Percentiles rank a stretch among this genome's conserved stretches.
phyloP scores from a whole-genome alignment of 2,329 filamentous ascomycete genomes.

The Ophioceras dolichostomum region DNA sequence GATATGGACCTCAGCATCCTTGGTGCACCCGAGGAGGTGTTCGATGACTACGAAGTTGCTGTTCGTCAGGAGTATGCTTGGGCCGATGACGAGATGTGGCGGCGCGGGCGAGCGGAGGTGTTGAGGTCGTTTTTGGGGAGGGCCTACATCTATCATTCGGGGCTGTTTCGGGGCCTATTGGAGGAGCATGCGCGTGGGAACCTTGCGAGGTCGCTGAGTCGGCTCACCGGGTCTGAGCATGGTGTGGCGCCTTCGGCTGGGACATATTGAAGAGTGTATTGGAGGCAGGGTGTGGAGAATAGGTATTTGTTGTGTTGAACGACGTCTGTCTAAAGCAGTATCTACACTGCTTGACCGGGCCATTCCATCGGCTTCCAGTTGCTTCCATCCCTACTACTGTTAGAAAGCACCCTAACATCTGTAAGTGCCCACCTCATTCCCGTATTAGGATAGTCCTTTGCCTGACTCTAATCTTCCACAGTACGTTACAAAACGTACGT shows the following conservation, averaged over 20 bases:
- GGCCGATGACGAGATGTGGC: slow-evolving; percentile 6
- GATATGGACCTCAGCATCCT: slow-evolving; percentile 9
- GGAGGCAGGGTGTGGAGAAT: background rate
- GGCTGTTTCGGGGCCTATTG: slow-evolving; percentile 1
- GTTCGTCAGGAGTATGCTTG: slow-evolving; percentile 12
- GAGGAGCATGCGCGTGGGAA: background rate
- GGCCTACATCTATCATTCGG: slow-evolving; percentile 4
- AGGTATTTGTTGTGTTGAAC: no score
- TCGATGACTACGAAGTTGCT: slow-evolving; percentile 18
- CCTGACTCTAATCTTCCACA: no score
- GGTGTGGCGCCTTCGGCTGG: background rate
- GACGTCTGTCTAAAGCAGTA: no score
- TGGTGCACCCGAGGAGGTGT: slow-evolving; percentile 6
- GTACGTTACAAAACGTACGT: no score
- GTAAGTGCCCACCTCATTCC: no score
- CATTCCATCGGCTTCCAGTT: no score
- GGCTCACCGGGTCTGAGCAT: background rate
- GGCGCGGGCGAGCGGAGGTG: slow-evolving; percentile 5
- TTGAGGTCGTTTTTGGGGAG: slow-evolving; percentile 5
- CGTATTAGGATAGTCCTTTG: no score
- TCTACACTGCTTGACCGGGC: no score
- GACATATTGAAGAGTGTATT: background rate
- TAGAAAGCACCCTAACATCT: no score
- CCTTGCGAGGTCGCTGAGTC: background rate
- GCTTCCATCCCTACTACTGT: no score